Conservation (phyloP, 495 filamentous ascomycete genomes). For the Clavariopsis aquatica region DNA sequence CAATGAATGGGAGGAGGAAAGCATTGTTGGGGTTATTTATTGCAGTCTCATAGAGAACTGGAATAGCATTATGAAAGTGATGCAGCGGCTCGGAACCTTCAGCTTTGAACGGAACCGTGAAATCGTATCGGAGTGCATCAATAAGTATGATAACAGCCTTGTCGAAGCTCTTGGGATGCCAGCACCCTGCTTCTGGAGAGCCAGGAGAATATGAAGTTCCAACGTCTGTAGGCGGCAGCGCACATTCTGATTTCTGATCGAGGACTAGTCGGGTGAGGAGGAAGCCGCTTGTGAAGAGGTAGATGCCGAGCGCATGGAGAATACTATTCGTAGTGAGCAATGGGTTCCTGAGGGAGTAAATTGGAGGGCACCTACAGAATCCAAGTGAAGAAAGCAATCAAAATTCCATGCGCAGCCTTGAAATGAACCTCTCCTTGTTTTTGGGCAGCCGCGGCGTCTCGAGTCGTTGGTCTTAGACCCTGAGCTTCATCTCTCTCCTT, state of each 20-base stretch:
- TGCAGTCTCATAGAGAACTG: conserved; percentile 80
- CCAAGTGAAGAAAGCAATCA: conserved; percentile 54
- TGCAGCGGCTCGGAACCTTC: conserved; percentile 55
- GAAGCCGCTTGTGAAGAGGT: conserved; percentile 95
- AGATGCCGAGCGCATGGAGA: conserved; percentile 79
- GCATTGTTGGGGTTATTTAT: conserved; percentile 72
- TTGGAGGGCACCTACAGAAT: conserved; percentile 45
- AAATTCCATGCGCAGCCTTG: conserved; percentile 55
- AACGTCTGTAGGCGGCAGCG: conserved; percentile 64
- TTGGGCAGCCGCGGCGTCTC: conserved; percentile 37
- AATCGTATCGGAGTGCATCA: conserved; percentile 94
- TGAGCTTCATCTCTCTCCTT: conserved; percentile 42
- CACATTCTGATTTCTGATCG: conserved; percentile 82
- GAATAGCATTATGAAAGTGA: conserved; percentile 84
- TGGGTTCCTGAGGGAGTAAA: neutral
- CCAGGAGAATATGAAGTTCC: conserved; percentile 46
- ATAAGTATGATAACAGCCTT: conserved; percentile 90
- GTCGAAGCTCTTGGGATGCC: conserved; percentile 91
- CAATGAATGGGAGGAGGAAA: conserved; percentile 92
- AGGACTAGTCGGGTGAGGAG: conserved; percentile 90
- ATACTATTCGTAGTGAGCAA: conserved; percentile 49
- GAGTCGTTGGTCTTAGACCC: conserved; percentile 26
- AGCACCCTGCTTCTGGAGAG: conserved; percentile 72
- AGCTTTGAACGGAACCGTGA: conserved; percentile 77
- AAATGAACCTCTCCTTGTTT: conserved; percentile 51